A percentile compares a stretch with the other conserved stretches of the same genome.
These are phyloP conservation scores for Zygnema cylindricum DNA, from an alignment of 139 green algal genomes.

Conservation along the genomic window DNA sequence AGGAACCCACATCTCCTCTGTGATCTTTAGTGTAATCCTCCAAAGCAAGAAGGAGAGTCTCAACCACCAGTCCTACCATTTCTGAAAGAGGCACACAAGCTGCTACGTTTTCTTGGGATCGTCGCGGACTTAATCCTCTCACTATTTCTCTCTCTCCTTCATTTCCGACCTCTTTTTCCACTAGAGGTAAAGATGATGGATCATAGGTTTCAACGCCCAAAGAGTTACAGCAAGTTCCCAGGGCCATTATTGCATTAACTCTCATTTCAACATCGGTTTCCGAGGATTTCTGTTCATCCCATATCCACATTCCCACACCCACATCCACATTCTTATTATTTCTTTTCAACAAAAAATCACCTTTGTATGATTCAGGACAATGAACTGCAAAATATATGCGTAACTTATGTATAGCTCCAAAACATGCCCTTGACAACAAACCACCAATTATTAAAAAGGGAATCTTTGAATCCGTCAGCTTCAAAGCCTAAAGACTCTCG, in stretches of 20 bases:
- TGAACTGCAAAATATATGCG: no score
- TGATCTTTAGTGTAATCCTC: constrained; percentile 94
- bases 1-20: constrained; percentile 92
- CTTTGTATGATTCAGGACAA: no score
- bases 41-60: constrained; percentile 73
- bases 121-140: neutral
- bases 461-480: no score
- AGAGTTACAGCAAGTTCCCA: neutral
- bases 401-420: no score
- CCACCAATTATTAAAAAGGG: no score
- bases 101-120: neutral
- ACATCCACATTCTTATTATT: no score
- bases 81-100: neutral
- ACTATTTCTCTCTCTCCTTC: neutral
- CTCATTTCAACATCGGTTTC: neutral
- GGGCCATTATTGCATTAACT: constrained; percentile 6
- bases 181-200: neutral
- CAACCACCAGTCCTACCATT: neutral
- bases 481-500: no score
- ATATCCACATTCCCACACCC: no score
- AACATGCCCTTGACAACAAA: no score
- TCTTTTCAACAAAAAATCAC: no score
- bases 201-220: neutral
- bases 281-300: no score
- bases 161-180: neutral